A percentile compares a stretch with the other conserved stretches of the same genome.
Evolutionary conservation across 208 protist species (phyloP).

Genomic region (Acanthamoeba triangularis): DNA sequence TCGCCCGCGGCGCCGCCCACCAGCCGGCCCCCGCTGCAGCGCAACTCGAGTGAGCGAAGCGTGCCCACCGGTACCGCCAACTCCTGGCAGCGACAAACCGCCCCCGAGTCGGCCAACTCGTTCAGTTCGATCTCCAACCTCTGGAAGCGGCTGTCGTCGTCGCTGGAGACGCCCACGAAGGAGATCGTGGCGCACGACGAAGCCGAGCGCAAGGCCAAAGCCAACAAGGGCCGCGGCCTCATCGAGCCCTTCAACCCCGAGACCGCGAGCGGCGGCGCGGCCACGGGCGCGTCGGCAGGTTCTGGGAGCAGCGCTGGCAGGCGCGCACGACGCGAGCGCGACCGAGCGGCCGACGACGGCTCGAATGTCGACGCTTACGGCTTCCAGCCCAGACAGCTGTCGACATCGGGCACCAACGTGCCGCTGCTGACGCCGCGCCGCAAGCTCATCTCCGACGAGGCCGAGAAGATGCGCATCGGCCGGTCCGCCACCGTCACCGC

Average conservation of each 20-base stretch:
- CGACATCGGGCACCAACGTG: background rate
- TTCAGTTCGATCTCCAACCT: constrained; percentile 40
- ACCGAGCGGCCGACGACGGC: background rate
- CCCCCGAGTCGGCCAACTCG: background rate
- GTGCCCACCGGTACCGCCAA: background rate
- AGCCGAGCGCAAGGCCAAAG: background rate
- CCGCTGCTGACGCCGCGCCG: background rate
- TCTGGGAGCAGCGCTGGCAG: too few species aligned
- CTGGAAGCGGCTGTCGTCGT: constrained; percentile 16
- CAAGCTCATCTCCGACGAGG: constrained; percentile 39
- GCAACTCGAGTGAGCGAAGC: background rate
- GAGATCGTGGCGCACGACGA: background rate
- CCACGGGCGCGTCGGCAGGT: background rate
- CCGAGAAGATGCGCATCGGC: constrained; percentile 36
- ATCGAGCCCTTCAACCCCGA: background rate
- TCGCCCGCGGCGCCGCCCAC: background rate
- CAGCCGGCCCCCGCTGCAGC: background rate
- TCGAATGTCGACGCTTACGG: too few species aligned
- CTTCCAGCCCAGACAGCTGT: background rate
- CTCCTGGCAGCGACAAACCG: background rate
- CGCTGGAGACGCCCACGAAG: background rate
- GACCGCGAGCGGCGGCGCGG: background rate
- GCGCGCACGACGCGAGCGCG: background rate
- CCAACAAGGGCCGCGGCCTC: background rate
- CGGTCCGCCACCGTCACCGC: background rate